Conservation (phyloP, 1,139 yeast genomes). For the Hyphopichia burtonii region DNA sequence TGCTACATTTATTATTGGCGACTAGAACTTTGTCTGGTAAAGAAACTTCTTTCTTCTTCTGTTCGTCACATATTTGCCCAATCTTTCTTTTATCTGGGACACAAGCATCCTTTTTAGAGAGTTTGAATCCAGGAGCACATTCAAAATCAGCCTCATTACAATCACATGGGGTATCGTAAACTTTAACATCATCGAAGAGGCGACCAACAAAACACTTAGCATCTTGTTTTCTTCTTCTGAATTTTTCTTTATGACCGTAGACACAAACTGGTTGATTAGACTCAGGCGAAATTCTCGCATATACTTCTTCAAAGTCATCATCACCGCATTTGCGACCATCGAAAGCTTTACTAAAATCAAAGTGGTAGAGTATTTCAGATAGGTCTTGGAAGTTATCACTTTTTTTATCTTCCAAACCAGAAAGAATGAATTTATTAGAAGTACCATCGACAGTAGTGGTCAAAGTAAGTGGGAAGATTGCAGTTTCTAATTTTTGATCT, state of each 20-base stretch:
- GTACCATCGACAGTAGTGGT: constrained; percentile 76
- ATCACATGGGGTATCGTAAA: constrained; percentile 58
- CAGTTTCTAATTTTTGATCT: constrained; percentile 45
- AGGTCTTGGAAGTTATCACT: constrained; percentile 13
- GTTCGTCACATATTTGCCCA: constrained; percentile 22
- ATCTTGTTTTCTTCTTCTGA: constrained; percentile 64
- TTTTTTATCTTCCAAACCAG: constrained; percentile 40
- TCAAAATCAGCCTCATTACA: constrained; percentile 72
- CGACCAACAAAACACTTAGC: constrained; percentile 69
- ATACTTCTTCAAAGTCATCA: constrained; percentile 69
- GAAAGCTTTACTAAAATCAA: constrained; percentile 66
- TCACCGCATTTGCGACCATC: constrained; percentile 48
- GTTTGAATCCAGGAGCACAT: constrained; percentile 60
- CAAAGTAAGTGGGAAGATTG: constrained; percentile 45
- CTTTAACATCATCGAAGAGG: constrained; percentile 56
- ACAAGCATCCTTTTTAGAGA: constrained; percentile 49
- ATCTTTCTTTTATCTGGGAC: constrained; percentile 46
- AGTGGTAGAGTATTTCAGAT: constrained; percentile 34
- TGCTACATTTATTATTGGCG: constrained; percentile 50
- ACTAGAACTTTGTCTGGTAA: constrained; percentile 40
- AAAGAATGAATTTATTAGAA: constrained; percentile 56
- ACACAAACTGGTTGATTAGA: constrained; percentile 61
- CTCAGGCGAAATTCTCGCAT: constrained; percentile 48
- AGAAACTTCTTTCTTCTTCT: constrained; percentile 19
- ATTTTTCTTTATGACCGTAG: constrained; percentile 70